Conservation (phyloP, 352 stramenopile species). For the Phytophthora rubi region DNA sequence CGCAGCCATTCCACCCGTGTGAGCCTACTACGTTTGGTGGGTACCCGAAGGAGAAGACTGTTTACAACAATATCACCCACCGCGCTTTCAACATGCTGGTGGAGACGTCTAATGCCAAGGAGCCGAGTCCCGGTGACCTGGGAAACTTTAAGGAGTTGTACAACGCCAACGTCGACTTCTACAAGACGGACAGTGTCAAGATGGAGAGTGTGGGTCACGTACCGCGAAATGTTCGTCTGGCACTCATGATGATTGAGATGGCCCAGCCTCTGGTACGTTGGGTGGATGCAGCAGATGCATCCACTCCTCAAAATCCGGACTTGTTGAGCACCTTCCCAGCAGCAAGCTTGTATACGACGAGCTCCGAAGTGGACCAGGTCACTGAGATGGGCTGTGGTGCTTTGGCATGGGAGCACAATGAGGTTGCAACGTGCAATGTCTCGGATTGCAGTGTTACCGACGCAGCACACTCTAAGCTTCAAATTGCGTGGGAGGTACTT, state of each 20-base stretch:
- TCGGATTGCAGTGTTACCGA: constrained; percentile 43
- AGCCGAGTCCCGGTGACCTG: constrained; percentile 70
- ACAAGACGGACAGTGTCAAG: constrained; percentile 31
- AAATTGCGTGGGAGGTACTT: constrained; percentile 82
- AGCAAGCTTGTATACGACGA: constrained; percentile 53
- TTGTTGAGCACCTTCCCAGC: constrained; percentile 44
- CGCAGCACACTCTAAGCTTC: constrained; percentile 46
- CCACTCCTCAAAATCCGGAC: constrained; percentile 12
- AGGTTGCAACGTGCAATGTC: constrained; percentile 60
- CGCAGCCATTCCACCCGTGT: constrained; percentile 80
- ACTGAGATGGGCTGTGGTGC: constrained; percentile 60
- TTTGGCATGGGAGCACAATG: constrained; percentile 35
- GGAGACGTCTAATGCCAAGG: constrained; percentile 95
- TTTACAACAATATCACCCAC: constrained; percentile 94
- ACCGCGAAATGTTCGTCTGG: constrained; percentile 94
- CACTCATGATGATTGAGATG: constrained; percentile 95
- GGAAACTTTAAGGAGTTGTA: constrained; percentile 81
- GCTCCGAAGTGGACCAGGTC: constrained; percentile 42
- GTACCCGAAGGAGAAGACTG: constrained; percentile 90
- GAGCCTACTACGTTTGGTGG: constrained; percentile 89
- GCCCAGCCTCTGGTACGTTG: constrained; percentile 94
- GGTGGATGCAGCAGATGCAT: constrained; percentile 46
- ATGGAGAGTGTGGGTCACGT: constrained; percentile 91
- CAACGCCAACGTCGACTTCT: constrained; percentile 70
- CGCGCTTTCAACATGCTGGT: constrained; percentile 97